Conservation (phyloP, 306 rosid genomes). For the Canavalia gladiata region DNA sequence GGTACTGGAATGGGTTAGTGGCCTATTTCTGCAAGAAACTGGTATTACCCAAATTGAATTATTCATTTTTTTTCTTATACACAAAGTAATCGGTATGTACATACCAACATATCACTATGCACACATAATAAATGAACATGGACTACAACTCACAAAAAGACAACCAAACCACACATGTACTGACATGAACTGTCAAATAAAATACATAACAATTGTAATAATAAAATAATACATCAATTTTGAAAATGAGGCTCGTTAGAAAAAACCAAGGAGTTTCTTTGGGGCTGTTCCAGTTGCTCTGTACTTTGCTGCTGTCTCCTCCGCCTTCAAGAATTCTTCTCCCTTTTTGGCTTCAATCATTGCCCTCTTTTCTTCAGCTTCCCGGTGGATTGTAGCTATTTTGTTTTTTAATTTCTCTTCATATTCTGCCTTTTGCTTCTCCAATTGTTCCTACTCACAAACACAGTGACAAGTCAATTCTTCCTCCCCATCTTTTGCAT, state of each 20-base stretch:
- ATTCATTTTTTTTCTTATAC: constrained; percentile 30
- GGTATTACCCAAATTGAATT: constrained; percentile 45
- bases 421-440: constrained; percentile 82
- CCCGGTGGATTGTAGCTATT: constrained; percentile 71
- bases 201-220: constrained; percentile 1
- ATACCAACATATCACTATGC: constrained; percentile 51
- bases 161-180: constrained; percentile 39
- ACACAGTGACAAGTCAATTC: not conserved
- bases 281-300: constrained; percentile 89
- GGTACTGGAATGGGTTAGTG: not conserved
- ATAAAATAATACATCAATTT: constrained; percentile 13
- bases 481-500: not conserved
- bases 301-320: constrained; percentile 82
- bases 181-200: constrained; percentile 40
- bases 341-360: constrained; percentile 73
- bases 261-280: constrained; percentile 69
- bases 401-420: constrained; percentile 83
- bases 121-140: constrained; percentile 50
- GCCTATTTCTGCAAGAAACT: constrained; percentile 36
- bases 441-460: constrained; percentile 73
- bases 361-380: constrained; percentile 91
- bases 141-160: constrained; percentile 43
- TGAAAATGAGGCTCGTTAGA: constrained; percentile 38
- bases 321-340: constrained; percentile 83
- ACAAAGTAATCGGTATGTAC: constrained; percentile 50